Percentiles rank a stretch among this genome's conserved stretches.
phyloP scores from a whole-genome alignment of 805 yeast species.

The Myxozyma lipomycoides region DNA sequence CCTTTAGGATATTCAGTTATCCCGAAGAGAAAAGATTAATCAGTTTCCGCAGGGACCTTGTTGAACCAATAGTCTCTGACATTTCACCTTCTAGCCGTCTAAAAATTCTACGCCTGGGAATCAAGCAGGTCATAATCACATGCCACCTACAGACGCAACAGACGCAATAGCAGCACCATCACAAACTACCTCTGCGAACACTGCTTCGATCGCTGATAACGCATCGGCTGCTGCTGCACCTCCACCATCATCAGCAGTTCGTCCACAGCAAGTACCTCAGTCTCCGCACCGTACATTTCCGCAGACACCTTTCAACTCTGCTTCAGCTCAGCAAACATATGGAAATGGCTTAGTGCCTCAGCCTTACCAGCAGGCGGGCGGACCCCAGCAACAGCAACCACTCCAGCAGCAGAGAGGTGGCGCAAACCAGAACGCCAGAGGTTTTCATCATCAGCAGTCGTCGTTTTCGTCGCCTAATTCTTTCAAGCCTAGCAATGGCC shows the following conservation, averaged over 20 bases:
- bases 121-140: constrained; percentile 24
- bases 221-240: background rate
- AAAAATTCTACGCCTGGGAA: constrained; percentile 5
- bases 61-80: too few species aligned
- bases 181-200: constrained; percentile 4
- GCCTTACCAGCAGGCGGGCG: constrained; percentile 4
- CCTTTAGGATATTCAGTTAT: background rate
- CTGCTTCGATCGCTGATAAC: constrained; percentile 13
- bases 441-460: constrained; percentile 8
- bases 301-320: constrained; percentile 9
- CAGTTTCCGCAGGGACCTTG: too few species aligned
- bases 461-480: constrained; percentile 5
- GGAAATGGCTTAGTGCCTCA: background rate
- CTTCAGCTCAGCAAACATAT: background rate
- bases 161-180: constrained; percentile 8
- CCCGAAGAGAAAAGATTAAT: background rate
- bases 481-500: constrained; percentile 17
- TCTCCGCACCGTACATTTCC: constrained; percentile 22
- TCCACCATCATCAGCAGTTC: background rate
- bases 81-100: too few species aligned
- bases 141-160: constrained; percentile 10
- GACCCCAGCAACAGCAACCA: constrained; percentile 1
- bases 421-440: constrained; percentile 13
- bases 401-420: constrained; percentile 18
- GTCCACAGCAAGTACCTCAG: constrained; percentile 7